Conservation (phyloP, 1,284 basidiomycete species). For the Stereum hirsutum region DNA sequence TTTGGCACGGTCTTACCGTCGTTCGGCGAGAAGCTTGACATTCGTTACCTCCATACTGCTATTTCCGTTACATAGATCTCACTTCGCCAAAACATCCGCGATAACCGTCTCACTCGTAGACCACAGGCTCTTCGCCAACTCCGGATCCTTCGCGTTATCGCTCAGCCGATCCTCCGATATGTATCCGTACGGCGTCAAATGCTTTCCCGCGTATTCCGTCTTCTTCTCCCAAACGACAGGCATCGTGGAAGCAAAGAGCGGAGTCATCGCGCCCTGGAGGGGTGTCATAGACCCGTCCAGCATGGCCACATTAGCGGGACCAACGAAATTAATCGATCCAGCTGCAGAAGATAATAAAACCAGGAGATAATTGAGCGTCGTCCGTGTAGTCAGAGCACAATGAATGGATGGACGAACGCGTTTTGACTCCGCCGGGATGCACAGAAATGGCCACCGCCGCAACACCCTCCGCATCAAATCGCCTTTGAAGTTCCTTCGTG, state of each 20-base stretch:
- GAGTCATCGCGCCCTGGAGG: conserved; percentile 11
- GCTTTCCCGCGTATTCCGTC: conserved; percentile 13
- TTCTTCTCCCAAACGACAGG: conserved; percentile 6
- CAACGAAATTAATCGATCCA: conserved; percentile 11
- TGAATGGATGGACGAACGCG: too few relatives aligned
- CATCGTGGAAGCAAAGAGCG: conserved; percentile 11
- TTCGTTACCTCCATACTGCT: too few relatives aligned
- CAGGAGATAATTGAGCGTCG: too few relatives aligned
- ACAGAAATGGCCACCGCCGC: conserved; percentile 10
- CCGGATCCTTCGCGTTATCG: conserved; percentile 10
- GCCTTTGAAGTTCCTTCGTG: conserved; percentile 11
- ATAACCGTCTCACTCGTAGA: conserved; percentile 9
- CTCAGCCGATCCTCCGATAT: conserved; percentile 10
- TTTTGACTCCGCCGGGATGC: conserved; percentile 12
- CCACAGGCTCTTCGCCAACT: conserved; percentile 12
- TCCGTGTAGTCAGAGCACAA: too few relatives aligned
- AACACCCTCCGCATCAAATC: conserved; percentile 4
- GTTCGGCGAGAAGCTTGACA: too few relatives aligned
- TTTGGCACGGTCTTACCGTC: too few relatives aligned
- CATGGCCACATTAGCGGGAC: too few relatives aligned
- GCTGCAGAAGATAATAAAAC: too few relatives aligned
- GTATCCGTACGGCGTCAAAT: conserved; percentile 13
- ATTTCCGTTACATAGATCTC: too few relatives aligned
- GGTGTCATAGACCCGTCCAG: too few relatives aligned
- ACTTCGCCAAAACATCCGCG: too few relatives aligned